Conservation (phyloP, 1,139 yeast species). For the Suhomyces atakaporum region DNA sequence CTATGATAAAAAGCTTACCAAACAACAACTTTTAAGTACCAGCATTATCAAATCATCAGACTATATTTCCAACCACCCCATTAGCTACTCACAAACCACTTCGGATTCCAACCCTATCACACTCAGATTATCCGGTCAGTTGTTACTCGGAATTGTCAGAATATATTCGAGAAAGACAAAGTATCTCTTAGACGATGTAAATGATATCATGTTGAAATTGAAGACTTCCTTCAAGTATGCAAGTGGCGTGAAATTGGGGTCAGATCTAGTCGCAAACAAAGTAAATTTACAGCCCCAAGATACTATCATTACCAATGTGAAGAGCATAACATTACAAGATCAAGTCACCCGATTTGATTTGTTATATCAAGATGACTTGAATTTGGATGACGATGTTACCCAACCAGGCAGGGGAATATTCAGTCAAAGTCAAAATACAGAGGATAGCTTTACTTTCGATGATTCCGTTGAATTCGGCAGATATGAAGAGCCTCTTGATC, state of each 20-base stretch:
- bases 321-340: slow-evolving; percentile 65
- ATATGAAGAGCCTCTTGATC: slow-evolving; percentile 23
- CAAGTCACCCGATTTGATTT: slow-evolving; percentile 80
- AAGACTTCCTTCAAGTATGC: slow-evolving; percentile 66
- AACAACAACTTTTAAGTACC: slow-evolving; percentile 72
- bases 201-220: slow-evolving; percentile 71
- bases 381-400: slow-evolving; percentile 47
- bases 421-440: slow-evolving; percentile 16
- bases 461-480: slow-evolving; percentile 65
- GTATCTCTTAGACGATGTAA: slow-evolving; percentile 81
- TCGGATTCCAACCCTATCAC: slow-evolving; percentile 50
- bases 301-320: slow-evolving; percentile 54
- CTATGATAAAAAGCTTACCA: slow-evolving; percentile 76
- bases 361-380: slow-evolving; percentile 63
- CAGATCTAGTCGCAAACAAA: slow-evolving; percentile 24
- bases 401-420: slow-evolving; percentile 16
- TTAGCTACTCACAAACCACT: slow-evolving; percentile 14
- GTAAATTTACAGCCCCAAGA: slow-evolving; percentile 52
- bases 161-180: slow-evolving; percentile 87
- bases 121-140: slow-evolving; percentile 82
- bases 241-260: slow-evolving; percentile 36
- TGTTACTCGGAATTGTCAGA: slow-evolving; percentile 83
- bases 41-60: slow-evolving; percentile 69
- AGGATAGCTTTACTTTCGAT: slow-evolving; percentile 32
- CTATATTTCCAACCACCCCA: slow-evolving; percentile 40